phyloP scores from a whole-genome alignment of 2,329 filamentous ascomycete species.

The Sordariomycetes sp. region DNA sequence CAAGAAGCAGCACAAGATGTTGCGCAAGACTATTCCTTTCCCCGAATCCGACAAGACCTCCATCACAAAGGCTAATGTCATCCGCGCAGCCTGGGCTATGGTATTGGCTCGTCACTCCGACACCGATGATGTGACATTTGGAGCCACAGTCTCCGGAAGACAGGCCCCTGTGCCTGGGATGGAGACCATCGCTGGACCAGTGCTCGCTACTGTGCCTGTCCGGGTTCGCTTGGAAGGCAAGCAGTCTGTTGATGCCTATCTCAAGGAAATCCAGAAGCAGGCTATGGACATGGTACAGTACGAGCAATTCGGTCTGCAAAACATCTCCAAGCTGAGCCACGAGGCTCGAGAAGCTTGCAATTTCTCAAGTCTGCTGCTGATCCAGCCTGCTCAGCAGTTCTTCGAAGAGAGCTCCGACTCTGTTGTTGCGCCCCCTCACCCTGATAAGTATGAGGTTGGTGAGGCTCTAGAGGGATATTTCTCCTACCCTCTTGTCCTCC shows the following conservation, averaged over 20 bases:
- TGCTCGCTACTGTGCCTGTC: slow-evolving; percentile 19
- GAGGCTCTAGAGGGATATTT: slow-evolving; percentile 18
- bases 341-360: slow-evolving; percentile 2
- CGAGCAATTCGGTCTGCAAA: slow-evolving; percentile 4
- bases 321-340: slow-evolving; percentile 4
- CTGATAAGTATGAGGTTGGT: neutral
- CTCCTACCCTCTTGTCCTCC: slow-evolving; percentile 7
- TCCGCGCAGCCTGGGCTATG: slow-evolving; percentile 17
- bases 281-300: neutral
- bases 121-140: slow-evolving; percentile 14
- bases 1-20: neutral
- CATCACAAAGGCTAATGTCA: slow-evolving; percentile 10
- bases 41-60: neutral
- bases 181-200: slow-evolving; percentile 16
- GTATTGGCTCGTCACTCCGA: slow-evolving; percentile 11
- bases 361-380: neutral
- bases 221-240: slow-evolving; percentile 2
- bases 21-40: neutral
- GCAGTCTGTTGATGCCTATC: neutral
- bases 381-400: slow-evolving; percentile 1
- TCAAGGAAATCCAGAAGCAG: neutral
- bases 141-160: slow-evolving; percentile 16
- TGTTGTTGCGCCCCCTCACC: neutral
- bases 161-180: slow-evolving; percentile 15
- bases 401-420: neutral